Base-by-base conservation (phyloP, 2,329 filamentous ascomycete genomes). In the Orbilia ellipsospora region DNA sequence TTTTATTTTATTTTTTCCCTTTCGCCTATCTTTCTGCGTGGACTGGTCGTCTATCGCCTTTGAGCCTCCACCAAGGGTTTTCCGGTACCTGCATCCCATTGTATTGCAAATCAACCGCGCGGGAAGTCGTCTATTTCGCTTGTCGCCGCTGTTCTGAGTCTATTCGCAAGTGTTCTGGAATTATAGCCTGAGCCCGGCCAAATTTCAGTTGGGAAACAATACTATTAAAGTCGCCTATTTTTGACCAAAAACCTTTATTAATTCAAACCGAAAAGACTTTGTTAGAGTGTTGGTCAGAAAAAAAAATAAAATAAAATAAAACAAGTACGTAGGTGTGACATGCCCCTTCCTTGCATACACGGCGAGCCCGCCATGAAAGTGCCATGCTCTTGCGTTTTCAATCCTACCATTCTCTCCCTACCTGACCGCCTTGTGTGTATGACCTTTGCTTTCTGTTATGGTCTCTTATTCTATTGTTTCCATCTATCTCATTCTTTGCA, bases 61-160 rank as follows among this genome's bases (percentile, higher is more conserved):
- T 66, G 69, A 73, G 69, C 69, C 69, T 73, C 69, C 69, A 45
- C 62, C 45, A 66, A 56, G 62, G 69, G 42, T 73, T 66, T 44
- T 73, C 69, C 51, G 62, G 69, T 73, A 73, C 69, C 69, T 73
- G 69, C 69, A 73, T 73, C 50, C 55, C 55, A 62, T 66, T 65
- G 56, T 65, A 73, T 73, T 48, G 62, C 59, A 65, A 73, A 61
- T 65, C 69, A 66, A 73, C 69, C 69, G 69, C 69, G 69, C 69
- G 69, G 69, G 50, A 73, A 63, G 18, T 70, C 69, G 62, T 73
- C 56, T 66, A 73, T 62, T 62, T 73, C 69, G 69, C 69, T 66
- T 73, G 69, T 65, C 48, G 62, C 62, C 69, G 52, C 52, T 61
- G 55, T 54, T 60, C 51, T 51, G 51, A 48, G 44, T 18, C 44